These are phyloP conservation scores for Thyridium curvatum DNA, from an alignment of 2,329 filamentous ascomycete species.

Conservation along the genomic window DNA sequence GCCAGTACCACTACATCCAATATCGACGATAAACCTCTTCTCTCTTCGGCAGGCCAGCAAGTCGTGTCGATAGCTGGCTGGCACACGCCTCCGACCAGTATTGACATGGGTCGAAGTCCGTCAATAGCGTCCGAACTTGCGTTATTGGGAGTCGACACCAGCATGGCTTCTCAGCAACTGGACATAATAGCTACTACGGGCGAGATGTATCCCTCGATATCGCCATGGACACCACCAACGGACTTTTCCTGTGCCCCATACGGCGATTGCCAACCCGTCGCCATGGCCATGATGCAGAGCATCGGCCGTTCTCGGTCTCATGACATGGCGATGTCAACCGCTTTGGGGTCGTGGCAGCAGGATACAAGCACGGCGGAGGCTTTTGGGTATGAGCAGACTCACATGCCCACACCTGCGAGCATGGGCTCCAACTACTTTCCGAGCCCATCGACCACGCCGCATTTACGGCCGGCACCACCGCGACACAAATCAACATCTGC, in stretches of 20 bases:
- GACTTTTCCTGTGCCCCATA: slow-evolving; percentile 25
- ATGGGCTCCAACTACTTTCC: slow-evolving; percentile 30
- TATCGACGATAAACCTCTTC: slow-evolving; percentile 15
- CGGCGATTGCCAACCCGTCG: slow-evolving; percentile 13
- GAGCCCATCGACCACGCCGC: slow-evolving; percentile 30
- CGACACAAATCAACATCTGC: slow-evolving; percentile 20
- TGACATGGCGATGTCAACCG: slow-evolving; percentile 23
- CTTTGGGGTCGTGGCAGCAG: slow-evolving; percentile 18
- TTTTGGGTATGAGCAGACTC: slow-evolving; percentile 21
- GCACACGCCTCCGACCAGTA: slow-evolving; percentile 17
- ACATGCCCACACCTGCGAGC: slow-evolving; percentile 26
- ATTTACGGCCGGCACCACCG: slow-evolving; percentile 19
- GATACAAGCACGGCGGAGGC: slow-evolving; percentile 19
- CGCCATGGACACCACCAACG: slow-evolving; percentile 32
- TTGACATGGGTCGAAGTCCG: slow-evolving; percentile 23
- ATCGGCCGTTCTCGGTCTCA: slow-evolving; percentile 27
- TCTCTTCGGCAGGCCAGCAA: too few species aligned
- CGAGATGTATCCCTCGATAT: slow-evolving; percentile 26
- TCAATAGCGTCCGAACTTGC: slow-evolving; percentile 25
- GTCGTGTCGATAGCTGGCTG: slow-evolving; percentile 14
- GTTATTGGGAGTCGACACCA: slow-evolving; percentile 12
- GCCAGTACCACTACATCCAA: slow-evolving; percentile 24
- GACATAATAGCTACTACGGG: slow-evolving; percentile 10
- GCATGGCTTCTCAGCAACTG: slow-evolving; percentile 7
- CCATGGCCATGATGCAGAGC: too few species aligned